phyloP scores from a whole-genome alignment of 148 eudicot genomes.

The Fagopyrum tataricum region DNA sequence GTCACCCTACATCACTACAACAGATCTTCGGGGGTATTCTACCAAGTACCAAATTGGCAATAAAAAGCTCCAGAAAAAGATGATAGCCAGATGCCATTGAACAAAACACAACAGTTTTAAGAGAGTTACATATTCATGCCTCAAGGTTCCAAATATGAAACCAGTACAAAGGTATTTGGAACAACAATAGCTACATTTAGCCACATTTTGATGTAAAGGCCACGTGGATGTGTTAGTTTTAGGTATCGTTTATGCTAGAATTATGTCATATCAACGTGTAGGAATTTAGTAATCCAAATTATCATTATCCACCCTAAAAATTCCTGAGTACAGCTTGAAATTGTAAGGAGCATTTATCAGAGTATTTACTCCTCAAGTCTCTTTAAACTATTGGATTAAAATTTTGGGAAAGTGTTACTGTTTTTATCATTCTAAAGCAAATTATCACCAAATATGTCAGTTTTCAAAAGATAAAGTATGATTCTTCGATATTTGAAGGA shows the following conservation, averaged over 20 bases:
- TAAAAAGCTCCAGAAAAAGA: background rate
- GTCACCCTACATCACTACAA: background rate
- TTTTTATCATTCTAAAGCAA: background rate
- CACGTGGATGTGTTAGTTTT: background rate
- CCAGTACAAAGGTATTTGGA: conserved; percentile 1
- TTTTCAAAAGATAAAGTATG: background rate
- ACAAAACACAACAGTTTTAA: background rate
- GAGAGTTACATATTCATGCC: background rate
- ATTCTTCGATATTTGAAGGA: background rate
- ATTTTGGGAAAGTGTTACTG: background rate
- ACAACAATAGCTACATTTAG: background rate
- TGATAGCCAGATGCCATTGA: background rate
- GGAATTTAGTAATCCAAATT: background rate
- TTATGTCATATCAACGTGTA: background rate
- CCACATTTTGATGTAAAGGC: background rate
- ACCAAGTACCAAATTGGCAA: background rate
- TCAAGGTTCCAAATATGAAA: background rate
- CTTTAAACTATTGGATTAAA: background rate
- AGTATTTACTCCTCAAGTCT: background rate
- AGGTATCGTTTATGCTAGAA: background rate
- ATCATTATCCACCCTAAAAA: background rate
- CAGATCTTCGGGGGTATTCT: background rate
- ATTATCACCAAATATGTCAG: background rate
- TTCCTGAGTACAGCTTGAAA: background rate
- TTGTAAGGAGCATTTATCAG: background rate